Base-by-base conservation (phyloP, 2,329 filamentous ascomycete genomes). In the Pseudogymnoascus sp. region DNA sequence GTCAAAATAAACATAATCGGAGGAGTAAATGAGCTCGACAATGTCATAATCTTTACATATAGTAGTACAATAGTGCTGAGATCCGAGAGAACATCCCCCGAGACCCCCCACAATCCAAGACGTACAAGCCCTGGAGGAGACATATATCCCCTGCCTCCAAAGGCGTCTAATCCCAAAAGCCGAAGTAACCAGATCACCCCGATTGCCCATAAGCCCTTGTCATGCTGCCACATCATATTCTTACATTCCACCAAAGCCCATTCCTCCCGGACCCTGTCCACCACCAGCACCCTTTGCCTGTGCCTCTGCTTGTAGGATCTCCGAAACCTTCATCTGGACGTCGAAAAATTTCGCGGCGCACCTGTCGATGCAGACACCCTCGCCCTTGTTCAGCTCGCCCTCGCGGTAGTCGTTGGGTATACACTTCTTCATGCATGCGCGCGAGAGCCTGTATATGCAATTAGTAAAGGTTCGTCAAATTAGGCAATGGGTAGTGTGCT, bases 341-440 rank as follows among this genome's bases (percentile, higher is more conserved):
- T 97, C 93, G 80, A 99, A 97, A 82, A 97, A 99, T 82, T 99
- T 99, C 74, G 90, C 85, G 64, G 96, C 90, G 80, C 96, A 99
- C 73, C 95, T 91, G 81, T 99, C 95, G 71, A 99, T 87, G 81
- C 96, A 99, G 71, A 99, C 95, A 70, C 89, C 92, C 80, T 99
- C 95, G 83, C 93, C 96, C 82, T 99, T 99, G 86, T 97, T 96
- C 73, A 99, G 87, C 72, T 99, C 93, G 76, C 85, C 87, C 81
- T 99, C 95, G 76, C 92, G 91, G 86, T 97, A 99, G 72, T 93
- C 87, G 73, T 81, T 83, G 67, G 93, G 93, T 70, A 99, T 85
- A 80, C 95, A 99, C 82, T 99, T 99, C 76, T 89, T 87, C 70
- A 90, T 87, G 85, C 95, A 99, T 67, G 91, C 90, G 78, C 91